Evolutionary conservation across 306 rosid genomes (phyloP).

Genomic region (Acacia confusa): DNA sequence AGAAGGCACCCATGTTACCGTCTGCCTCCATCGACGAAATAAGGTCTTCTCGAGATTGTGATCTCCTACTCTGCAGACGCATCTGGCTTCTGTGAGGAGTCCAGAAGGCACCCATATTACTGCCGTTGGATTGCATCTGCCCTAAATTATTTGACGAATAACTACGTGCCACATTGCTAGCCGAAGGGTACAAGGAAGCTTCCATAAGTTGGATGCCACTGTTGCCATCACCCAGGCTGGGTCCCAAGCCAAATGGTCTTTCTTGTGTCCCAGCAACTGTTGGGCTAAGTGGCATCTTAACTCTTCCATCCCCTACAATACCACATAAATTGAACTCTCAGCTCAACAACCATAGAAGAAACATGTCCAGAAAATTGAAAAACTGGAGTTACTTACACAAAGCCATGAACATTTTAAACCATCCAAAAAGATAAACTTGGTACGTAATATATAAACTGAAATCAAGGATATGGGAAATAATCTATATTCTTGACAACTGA

Average conservation of each 20-base stretch:
- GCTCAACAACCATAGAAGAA: slow-evolving; percentile 24
- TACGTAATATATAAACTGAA: background rate
- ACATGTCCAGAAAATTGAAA: background rate
- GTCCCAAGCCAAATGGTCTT: slow-evolving; percentile 60
- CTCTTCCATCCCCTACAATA: slow-evolving; percentile 78
- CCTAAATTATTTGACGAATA: slow-evolving; percentile 82
- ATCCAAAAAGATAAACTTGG: background rate
- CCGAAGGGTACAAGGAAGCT: slow-evolving; percentile 65
- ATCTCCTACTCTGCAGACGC: slow-evolving; percentile 92
- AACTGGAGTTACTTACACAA: slow-evolving; percentile 2
- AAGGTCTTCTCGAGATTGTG: slow-evolving; percentile 96
- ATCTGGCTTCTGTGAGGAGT: slow-evolving; percentile 82
- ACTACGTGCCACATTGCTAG: slow-evolving; percentile 72
- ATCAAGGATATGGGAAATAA: background rate
- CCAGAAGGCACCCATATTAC: slow-evolving; percentile 70
- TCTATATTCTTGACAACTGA: background rate
- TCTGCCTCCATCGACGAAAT: slow-evolving; percentile 69
- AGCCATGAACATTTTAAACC: background rate
- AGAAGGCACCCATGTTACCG: slow-evolving; percentile 59
- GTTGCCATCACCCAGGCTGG: slow-evolving; percentile 43
- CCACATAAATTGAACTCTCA: slow-evolving; percentile 9
- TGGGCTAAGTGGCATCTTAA: slow-evolving; percentile 92
- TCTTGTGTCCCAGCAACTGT: slow-evolving; percentile 57
- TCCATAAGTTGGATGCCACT: slow-evolving; percentile 69
- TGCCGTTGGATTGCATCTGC: slow-evolving; percentile 73